A percentile compares a stretch with the other conserved stretches of the same genome.
Conservation (phyloP, 495 filamentous ascomycete species). For the Acidomyces sp. region DNA sequence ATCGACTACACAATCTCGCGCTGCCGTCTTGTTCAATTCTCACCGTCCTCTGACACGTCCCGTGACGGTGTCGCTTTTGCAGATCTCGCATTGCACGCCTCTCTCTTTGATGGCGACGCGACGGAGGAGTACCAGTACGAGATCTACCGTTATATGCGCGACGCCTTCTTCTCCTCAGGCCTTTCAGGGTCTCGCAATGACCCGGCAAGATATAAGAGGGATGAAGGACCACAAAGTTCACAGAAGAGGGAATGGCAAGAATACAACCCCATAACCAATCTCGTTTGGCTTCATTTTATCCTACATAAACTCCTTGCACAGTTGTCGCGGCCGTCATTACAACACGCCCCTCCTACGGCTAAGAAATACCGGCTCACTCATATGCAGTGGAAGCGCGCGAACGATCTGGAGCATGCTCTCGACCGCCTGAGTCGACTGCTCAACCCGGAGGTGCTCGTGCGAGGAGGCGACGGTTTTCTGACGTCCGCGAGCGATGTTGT, state of each 20-base stretch:
- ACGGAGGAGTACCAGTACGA: slow-evolving; percentile 32
- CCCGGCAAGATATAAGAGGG: slow-evolving; percentile 6
- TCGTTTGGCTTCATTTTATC: slow-evolving; percentile 32
- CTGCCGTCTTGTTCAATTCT: slow-evolving; percentile 34
- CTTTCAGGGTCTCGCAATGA: too few species aligned
- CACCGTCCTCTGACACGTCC: background rate
- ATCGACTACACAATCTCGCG: slow-evolving; percentile 86
- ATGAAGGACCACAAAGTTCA: too few species aligned
- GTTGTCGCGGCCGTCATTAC: slow-evolving; percentile 14
- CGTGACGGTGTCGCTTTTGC: slow-evolving; percentile 23
- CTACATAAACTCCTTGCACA: slow-evolving; percentile 20
- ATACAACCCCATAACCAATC: slow-evolving; percentile 29
- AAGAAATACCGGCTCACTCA: slow-evolving; percentile 1
- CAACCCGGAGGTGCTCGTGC: slow-evolving; percentile 19
- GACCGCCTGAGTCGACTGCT: slow-evolving; percentile 17
- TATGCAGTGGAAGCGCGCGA: slow-evolving; percentile 20
- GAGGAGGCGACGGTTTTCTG: slow-evolving; percentile 11
- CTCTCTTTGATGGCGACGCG: slow-evolving; percentile 28
- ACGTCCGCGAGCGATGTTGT: slow-evolving; percentile 24
- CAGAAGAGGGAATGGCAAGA: slow-evolving; percentile 18
- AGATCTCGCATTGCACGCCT: slow-evolving; percentile 24
- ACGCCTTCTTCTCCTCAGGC: slow-evolving; percentile 12
- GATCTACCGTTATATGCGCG: slow-evolving; percentile 32
- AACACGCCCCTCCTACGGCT: slow-evolving; percentile 7
- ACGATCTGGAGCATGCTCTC: slow-evolving; percentile 20